These are phyloP conservation scores for Hibiscus trionum DNA, from an alignment of 345 rosid species.

Conservation along the genomic window DNA sequence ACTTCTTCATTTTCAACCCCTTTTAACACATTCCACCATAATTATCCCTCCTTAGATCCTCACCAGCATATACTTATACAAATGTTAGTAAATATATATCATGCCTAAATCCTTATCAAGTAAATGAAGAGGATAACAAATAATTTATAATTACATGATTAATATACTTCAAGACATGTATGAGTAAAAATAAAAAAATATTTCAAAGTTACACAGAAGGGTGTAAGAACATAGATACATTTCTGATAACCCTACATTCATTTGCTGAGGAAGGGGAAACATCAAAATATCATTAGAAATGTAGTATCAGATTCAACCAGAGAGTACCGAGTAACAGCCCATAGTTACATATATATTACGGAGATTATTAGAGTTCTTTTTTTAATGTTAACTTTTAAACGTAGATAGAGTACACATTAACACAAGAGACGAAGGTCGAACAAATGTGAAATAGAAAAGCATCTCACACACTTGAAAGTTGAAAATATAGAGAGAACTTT, in stretches of 20 bases:
- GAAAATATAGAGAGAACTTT: neutral
- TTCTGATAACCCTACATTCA: neutral
- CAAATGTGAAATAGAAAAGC: neutral
- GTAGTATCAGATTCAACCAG: neutral
- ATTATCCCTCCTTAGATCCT: too few relatives aligned
- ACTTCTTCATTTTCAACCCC: too few relatives aligned
- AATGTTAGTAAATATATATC: too few relatives aligned
- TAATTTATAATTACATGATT: neutral
- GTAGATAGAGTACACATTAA: neutral
- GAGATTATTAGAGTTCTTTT: too few relatives aligned
- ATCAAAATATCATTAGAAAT: too few relatives aligned
- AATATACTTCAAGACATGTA: neutral
- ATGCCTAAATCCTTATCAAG: too few relatives aligned
- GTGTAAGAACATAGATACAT: neutral
- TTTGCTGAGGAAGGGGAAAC: neutral
- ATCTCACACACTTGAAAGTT: neutral
- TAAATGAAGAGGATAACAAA: too few relatives aligned
- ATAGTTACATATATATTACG: neutral
- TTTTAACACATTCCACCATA: too few relatives aligned
- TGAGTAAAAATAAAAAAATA: neutral
- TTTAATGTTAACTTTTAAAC: neutral
- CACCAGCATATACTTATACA: too few relatives aligned
- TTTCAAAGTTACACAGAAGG: neutral
- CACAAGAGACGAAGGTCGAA: too few relatives aligned
- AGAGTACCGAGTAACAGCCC: neutral